Evolutionary conservation across 495 filamentous ascomycete genomes (phyloP).

Genomic region (Parmelia sp.): DNA sequence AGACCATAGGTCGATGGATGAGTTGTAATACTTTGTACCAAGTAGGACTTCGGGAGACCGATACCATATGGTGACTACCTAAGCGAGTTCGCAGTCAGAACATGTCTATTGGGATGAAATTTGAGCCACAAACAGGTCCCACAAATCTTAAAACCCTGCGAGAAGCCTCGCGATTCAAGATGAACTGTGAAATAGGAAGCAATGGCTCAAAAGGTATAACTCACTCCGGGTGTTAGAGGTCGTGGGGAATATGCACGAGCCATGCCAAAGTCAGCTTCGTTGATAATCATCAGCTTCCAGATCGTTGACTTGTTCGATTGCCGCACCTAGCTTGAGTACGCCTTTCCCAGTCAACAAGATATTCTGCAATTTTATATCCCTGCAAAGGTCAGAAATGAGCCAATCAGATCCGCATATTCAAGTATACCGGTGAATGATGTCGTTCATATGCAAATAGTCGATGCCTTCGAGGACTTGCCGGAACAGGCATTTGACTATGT

Average conservation of each 20-base stretch:
- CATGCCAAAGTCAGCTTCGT: slow-evolving; percentile 44
- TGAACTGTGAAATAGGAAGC: background rate
- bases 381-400: slow-evolving; percentile 15
- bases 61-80: slow-evolving; percentile 68
- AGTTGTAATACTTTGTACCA: slow-evolving; percentile 36
- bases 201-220: background rate
- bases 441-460: slow-evolving; percentile 41
- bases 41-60: slow-evolving; percentile 66
- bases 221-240: slow-evolving; percentile 41
- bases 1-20: slow-evolving; percentile 41
- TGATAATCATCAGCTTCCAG: background rate
- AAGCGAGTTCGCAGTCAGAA: background rate
- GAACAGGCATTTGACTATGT: slow-evolving; percentile 41
- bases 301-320: background rate
- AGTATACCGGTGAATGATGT: slow-evolving; percentile 42
- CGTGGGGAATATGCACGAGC: slow-evolving; percentile 38
- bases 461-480: slow-evolving; percentile 40
- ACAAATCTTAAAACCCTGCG: too few species aligned
- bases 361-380: slow-evolving; percentile 45
- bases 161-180: background rate
- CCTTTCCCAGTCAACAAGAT: slow-evolving; percentile 40
- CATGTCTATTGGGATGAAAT: background rate
- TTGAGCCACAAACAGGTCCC: background rate
- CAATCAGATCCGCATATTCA: background rate
- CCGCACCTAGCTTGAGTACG: slow-evolving; percentile 39